Evolutionary conservation across 805 yeast genomes (phyloP).

Genomic region (Yamadazyma sp.): DNA sequence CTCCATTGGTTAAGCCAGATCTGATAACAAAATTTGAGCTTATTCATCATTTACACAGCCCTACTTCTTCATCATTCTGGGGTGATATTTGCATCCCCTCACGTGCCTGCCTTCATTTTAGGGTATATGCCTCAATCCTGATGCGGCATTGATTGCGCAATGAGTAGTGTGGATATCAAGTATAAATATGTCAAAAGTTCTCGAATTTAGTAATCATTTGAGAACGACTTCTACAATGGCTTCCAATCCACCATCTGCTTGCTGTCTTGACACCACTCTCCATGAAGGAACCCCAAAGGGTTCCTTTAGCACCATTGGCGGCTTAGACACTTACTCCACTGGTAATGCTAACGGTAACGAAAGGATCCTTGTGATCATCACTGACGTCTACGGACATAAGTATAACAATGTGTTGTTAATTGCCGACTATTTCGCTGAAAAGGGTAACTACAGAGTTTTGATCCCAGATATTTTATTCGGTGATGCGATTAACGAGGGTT

Average conservation of each 20-base stretch:
- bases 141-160: too few species aligned
- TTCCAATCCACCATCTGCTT: conserved; percentile 52
- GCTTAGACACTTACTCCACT: conserved; percentile 35
- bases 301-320: conserved; percentile 36
- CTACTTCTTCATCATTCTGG: too few species aligned
- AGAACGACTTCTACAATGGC: conserved; percentile 38
- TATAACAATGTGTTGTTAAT: conserved; percentile 57
- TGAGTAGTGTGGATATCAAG: too few species aligned
- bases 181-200: not conserved
- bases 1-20: too few species aligned
- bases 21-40: too few species aligned
- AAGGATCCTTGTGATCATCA: conserved; percentile 57
- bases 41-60: too few species aligned
- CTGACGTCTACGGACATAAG: conserved; percentile 70
- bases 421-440: conserved; percentile 67
- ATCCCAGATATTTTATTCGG: conserved; percentile 75
- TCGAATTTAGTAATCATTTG: too few species aligned
- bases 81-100: too few species aligned
- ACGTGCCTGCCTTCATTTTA: too few species aligned
- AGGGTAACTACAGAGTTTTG: conserved; percentile 55
- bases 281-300: conserved; percentile 58
- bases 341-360: conserved; percentile 32
- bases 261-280: conserved; percentile 43
- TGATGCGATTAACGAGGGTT: conserved; percentile 28
- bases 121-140: too few species aligned